Conservation (phyloP, 371 early-diverging fungal genomes). For the Entomophthora muscae region DNA sequence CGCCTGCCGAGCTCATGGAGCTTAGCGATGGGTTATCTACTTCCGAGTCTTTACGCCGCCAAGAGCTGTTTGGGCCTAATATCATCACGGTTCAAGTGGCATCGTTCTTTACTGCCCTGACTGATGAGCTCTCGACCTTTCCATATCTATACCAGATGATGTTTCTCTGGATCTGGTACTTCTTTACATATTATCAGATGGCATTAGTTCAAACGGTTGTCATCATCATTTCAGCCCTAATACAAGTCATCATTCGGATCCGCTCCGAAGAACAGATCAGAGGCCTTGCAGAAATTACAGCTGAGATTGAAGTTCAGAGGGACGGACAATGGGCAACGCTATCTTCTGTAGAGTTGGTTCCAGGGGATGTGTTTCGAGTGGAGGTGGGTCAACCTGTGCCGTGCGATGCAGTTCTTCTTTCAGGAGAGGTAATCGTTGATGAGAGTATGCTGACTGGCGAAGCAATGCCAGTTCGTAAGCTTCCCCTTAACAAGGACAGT, state of each 20-base stretch:
- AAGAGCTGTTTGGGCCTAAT: constrained; percentile 50
- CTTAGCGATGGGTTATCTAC: constrained; percentile 27
- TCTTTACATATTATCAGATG: constrained; percentile 54
- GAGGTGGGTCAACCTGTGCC: constrained; percentile 22
- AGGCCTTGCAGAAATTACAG: constrained; percentile 36
- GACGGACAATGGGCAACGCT: constrained; percentile 30
- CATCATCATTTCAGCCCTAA: constrained; percentile 42
- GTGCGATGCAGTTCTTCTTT: constrained; percentile 44
- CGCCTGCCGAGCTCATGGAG: constrained; percentile 22
- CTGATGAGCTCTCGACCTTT: constrained; percentile 45
- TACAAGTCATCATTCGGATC: constrained; percentile 42
- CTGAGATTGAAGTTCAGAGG: constrained; percentile 34
- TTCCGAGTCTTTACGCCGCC: constrained; percentile 30
- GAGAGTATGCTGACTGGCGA: constrained; percentile 78
- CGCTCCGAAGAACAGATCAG: constrained; percentile 42
- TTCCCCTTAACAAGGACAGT: constrained; percentile 32
- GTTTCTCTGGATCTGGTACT: constrained; percentile 51
- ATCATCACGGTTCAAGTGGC: constrained; percentile 42
- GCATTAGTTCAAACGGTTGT: constrained; percentile 52
- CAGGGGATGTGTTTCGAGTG: constrained; percentile 31
- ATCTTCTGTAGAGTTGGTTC: constrained; percentile 33
- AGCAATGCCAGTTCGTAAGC: constrained; percentile 43
- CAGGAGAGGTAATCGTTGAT: constrained; percentile 38
- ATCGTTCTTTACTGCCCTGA: constrained; percentile 25
- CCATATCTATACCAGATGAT: constrained; percentile 64